These are phyloP conservation scores for Coemansia aciculifera DNA, from an alignment of 192 early-diverging fungal genomes.

Conservation along the genomic window DNA sequence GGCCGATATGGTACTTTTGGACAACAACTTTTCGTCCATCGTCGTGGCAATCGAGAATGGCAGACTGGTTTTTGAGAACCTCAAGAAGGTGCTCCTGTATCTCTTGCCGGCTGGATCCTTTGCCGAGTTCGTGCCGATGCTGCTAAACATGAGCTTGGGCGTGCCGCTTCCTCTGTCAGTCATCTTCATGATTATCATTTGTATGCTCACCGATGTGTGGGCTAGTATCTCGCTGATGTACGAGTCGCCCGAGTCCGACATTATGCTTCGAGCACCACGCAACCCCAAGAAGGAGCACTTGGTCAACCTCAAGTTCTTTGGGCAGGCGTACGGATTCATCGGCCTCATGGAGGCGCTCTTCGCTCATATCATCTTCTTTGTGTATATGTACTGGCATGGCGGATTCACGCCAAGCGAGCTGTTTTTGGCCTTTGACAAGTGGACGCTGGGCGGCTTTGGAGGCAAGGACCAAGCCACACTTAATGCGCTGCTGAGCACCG, in stretches of 20 bases:
- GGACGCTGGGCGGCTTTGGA: slow-evolving; percentile 47
- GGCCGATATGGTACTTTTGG: slow-evolving; percentile 60
- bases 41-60: slow-evolving; percentile 69
- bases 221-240: slow-evolving; percentile 67
- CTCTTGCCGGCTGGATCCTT: slow-evolving; percentile 70
- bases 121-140: slow-evolving; percentile 68
- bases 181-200: slow-evolving; percentile 68
- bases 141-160: slow-evolving; percentile 73
- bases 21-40: slow-evolving; percentile 62
- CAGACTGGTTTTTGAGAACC: slow-evolving; percentile 76
- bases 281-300: slow-evolving; percentile 65
- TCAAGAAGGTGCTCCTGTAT: slow-evolving; percentile 77
- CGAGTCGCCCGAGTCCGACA: slow-evolving; percentile 66
- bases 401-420: slow-evolving; percentile 52
- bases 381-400: slow-evolving; percentile 58
- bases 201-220: slow-evolving; percentile 59
- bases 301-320: slow-evolving; percentile 59
- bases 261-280: slow-evolving; percentile 68
- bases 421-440: slow-evolving; percentile 54
- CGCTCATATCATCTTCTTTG: slow-evolving; percentile 65
- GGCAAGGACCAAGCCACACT: slow-evolving; percentile 41
- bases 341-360: slow-evolving; percentile 63
- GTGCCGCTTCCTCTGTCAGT: slow-evolving; percentile 67
- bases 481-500: slow-evolving; percentile 47
- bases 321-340: slow-evolving; percentile 71